Evolutionary conservation across 2,329 filamentous ascomycete species (phyloP).

Genomic region (Sporothrix pseudoabietina): DNA sequence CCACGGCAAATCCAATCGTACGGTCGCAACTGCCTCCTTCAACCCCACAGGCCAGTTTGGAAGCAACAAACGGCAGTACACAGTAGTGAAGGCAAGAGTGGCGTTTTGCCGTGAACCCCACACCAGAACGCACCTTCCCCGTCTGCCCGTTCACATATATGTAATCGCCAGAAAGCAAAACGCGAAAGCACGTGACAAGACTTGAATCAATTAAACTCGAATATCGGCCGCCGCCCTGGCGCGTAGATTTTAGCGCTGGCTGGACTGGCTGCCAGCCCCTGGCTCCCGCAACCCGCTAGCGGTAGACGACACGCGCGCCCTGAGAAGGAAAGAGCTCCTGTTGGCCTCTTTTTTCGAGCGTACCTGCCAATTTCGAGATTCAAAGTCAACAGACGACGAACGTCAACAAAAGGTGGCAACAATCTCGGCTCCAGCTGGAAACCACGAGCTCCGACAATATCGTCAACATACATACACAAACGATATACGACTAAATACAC

Average conservation of each 20-base stretch:
- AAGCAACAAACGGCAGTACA: constrained; percentile 12
- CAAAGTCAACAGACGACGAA: not conserved
- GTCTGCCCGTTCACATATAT: not conserved
- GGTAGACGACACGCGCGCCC: not conserved
- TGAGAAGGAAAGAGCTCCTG: not conserved
- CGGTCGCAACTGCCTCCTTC: not conserved
- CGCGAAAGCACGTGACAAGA: constrained; percentile 35
- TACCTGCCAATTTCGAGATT: not conserved
- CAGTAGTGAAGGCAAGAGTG: not conserved
- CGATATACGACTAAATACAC: not conserved
- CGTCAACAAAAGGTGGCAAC: not conserved
- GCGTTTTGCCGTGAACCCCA: constrained; percentile 1
- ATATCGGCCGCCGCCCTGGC: too few species aligned
- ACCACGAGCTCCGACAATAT: not conserved
- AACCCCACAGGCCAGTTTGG: constrained; percentile 24
- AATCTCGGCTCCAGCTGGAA: not conserved
- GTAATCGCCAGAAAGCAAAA: constrained; percentile 15
- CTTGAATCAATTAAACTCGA: constrained; percentile 3
- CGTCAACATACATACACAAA: not conserved
- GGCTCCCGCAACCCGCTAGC: not conserved
- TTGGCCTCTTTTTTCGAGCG: not conserved
- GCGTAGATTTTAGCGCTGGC: not conserved
- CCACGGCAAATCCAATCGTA: not conserved
- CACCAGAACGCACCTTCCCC: not conserved
- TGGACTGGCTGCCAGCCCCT: not conserved